Percentiles rank a stretch among this genome's conserved stretches.
Conservation (phyloP, 192 early-diverging fungal species). For the Bifiguratus adelaidae region DNA sequence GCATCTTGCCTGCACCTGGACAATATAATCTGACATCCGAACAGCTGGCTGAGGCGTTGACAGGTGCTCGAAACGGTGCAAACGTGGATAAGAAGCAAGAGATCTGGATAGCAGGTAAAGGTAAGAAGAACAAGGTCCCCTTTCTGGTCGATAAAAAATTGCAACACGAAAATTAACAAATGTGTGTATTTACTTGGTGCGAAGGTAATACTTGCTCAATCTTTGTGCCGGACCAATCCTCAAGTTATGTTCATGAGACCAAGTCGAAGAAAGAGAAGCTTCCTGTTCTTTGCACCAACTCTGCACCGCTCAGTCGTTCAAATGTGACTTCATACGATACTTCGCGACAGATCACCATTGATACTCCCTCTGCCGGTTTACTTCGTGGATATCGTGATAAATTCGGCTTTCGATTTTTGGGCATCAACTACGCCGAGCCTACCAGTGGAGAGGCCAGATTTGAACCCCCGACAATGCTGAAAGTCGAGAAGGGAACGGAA, state of each 20-base stretch:
- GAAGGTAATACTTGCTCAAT: conserved; percentile 1
- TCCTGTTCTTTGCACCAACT: conserved; percentile 1
- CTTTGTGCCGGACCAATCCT: conserved; percentile 2
- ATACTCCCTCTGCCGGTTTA: conserved; percentile 11
- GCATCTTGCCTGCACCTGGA: neutral
- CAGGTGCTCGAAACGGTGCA: conserved; percentile 1
- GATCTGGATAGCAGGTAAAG: conserved; percentile 1
- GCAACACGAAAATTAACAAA: neutral
- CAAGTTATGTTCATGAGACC: conserved; percentile 1
- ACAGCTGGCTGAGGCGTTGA: neutral
- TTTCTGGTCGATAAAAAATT: conserved; percentile 1
- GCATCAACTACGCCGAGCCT: conserved; percentile 18
- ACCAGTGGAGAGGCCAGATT: conserved; percentile 11
- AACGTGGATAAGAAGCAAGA: conserved; percentile 2
- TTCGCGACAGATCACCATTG: conserved; percentile 18
- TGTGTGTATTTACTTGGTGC: conserved; percentile 1
- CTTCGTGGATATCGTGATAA: conserved; percentile 20
- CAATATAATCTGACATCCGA: neutral
- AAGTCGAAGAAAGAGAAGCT: neutral
- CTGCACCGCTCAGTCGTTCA: conserved; percentile 1
- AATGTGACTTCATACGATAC: conserved; percentile 9
- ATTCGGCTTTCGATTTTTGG: conserved; percentile 18
- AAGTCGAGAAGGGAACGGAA: conserved; percentile 1
- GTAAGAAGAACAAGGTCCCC: neutral
- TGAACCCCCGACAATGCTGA: conserved; percentile 9